phyloP scores from a whole-genome alignment of 306 rosid genomes.

The Dalbergia cochinchinensis region DNA sequence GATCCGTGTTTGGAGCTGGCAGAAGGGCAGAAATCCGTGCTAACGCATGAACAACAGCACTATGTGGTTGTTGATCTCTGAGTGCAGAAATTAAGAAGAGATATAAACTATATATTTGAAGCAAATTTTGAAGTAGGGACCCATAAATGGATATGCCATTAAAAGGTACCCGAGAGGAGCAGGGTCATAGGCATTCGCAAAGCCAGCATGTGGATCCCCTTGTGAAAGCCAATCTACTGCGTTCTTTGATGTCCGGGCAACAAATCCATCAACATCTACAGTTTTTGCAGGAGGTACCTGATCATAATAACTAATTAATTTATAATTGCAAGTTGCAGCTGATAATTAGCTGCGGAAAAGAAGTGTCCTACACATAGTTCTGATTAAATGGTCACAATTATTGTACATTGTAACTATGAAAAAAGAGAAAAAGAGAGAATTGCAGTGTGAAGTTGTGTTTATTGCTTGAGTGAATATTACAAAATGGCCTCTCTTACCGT shows the following conservation, averaged over 20 bases:
- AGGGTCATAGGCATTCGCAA: conserved; percentile 52
- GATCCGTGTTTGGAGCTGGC: conserved; percentile 42
- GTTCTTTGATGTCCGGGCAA: conserved; percentile 42
- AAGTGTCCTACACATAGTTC: background rate
- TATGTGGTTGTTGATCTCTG: conserved; percentile 53
- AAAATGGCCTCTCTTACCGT: no score
- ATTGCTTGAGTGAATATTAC: no score
- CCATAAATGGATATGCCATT: conserved; percentile 7
- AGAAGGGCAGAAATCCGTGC: conserved; percentile 39
- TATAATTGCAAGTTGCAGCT: conserved; percentile 15
- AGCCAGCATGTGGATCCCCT: conserved; percentile 55
- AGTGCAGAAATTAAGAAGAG: background rate
- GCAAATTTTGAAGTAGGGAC: background rate
- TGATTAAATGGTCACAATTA: background rate
- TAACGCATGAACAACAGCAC: conserved; percentile 41
- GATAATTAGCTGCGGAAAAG: conserved; percentile 3
- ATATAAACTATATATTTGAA: background rate
- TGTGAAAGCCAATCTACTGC: conserved; percentile 53
- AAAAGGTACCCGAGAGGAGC: conserved; percentile 52
- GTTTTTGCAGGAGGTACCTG: conserved; percentile 50
- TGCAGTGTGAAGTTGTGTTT: no score
- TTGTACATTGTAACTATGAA: background rate
- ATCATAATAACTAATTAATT: conserved; percentile 5
- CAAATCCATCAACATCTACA: conserved; percentile 45
- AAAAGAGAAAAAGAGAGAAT: no score